Base-by-base conservation (phyloP, 257 asterid genomes). In the Plantago ovata region DNA sequence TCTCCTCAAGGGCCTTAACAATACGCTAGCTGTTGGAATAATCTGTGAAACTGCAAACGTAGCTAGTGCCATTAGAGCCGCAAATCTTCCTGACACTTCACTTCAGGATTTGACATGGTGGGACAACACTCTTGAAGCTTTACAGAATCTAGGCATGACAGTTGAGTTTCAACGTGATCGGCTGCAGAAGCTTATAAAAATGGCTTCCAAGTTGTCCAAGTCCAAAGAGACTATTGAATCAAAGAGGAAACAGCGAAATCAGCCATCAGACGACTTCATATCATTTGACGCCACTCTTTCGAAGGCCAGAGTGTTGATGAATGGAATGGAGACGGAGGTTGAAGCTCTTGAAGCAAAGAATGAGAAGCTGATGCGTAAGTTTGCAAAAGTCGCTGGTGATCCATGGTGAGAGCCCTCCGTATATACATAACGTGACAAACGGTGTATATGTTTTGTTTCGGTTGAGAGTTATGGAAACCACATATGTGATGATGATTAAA, bases 11-110 rank as follows among this genome's bases (percentile, higher is more conserved):
- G 77, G 77, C 45, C 68, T 81, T 14, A 72, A 77, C 67, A 56
- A 50, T 50, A 69, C 69, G 60, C 43, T 81, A 53, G 76, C 61
- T 36, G 74, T 80, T 3, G 87, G 87, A 1, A 65, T 72, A 18
- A 69, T 77, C 13, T 46, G 71, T 16, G 87, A 75, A 60, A 75
- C 80, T 0, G 70, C 76, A n/a, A 72, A 67, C 64, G 65, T 77
- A 22, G 77, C 81, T 9, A 79, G 78, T 64, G 81, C 81, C 22
- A 77, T 81, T 10, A 72, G 64, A 57, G 79, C 74, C 7, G 66
- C 72, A 22, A 62, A 48, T 41, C 56, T 68, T 7, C 57, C 44
- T 12, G 56, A 20, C 12, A 59, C 74, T 0, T 40, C 71, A 12
- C 24, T 2, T n/a, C 64, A 67, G 1, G 12, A 41, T 38, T 70